A percentile compares a stretch with the other conserved stretches of the same genome.
These are phyloP conservation scores for Amanita phalloides DNA, from an alignment of 768 basidiomycete genomes.

Conservation along the genomic window DNA sequence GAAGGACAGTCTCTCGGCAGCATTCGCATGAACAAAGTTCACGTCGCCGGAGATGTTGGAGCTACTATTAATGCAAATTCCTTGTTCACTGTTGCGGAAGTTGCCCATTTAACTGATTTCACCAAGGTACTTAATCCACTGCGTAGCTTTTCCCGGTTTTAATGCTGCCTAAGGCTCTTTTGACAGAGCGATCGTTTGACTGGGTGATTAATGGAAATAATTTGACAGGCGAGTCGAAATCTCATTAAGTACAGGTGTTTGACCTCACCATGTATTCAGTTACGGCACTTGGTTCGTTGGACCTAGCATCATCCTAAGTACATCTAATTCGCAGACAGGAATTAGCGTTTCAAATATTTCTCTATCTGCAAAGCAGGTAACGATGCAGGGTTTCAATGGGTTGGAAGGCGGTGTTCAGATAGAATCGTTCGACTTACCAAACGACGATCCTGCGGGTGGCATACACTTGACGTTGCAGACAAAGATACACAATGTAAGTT, in stretches of 20 bases:
- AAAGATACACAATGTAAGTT: conserved; percentile 45
- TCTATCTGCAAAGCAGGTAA: conserved; percentile 45
- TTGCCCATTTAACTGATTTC: conserved; percentile 48
- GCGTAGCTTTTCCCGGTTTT: neutral
- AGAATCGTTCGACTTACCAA: conserved; percentile 57
- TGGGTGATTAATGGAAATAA: conserved; percentile 63
- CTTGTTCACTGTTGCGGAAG: conserved; percentile 46
- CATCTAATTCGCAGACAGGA: conserved; percentile 21
- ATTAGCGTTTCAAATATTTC: conserved; percentile 47
- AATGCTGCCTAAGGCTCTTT: conserved; percentile 26
- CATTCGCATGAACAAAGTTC: conserved; percentile 49
- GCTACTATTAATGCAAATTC: conserved; percentile 43
- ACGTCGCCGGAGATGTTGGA: conserved; percentile 54
- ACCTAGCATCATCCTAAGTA: neutral
- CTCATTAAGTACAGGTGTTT: neutral
- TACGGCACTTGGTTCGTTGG: conserved; percentile 37
- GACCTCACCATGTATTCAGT: conserved; percentile 24
- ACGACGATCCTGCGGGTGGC: conserved; percentile 61
- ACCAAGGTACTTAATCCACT: conserved; percentile 33
- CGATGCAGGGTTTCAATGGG: conserved; percentile 62
- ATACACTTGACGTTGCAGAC: conserved; percentile 59
- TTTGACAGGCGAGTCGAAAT: conserved; percentile 35
- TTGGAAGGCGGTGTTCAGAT: conserved; percentile 52
- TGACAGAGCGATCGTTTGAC: conserved; percentile 55
- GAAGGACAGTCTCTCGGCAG: conserved; percentile 42